Conservation (phyloP, 2,329 filamentous ascomycete species). For the Monosporascus sp. region DNA sequence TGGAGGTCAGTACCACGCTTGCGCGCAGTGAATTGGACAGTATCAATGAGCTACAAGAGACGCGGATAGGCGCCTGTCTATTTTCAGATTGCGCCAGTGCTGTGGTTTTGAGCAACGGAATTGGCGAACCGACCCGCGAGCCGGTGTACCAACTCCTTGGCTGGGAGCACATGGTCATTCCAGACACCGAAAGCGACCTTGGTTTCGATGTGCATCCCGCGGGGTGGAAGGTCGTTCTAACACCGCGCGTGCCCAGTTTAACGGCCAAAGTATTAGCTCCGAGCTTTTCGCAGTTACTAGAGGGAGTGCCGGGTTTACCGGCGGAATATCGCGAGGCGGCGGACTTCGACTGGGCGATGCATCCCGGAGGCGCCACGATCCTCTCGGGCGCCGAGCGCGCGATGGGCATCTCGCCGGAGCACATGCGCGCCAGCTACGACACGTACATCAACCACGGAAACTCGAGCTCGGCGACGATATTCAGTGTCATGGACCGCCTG, state of each 20-base stretch:
- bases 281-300: slow-evolving; percentile 50
- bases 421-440: slow-evolving; percentile 65
- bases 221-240: slow-evolving; percentile 64
- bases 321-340: slow-evolving; percentile 37
- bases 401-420: slow-evolving; percentile 54
- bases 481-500: slow-evolving; percentile 60
- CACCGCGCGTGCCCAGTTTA: slow-evolving; percentile 55
- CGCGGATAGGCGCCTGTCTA: slow-evolving; percentile 59
- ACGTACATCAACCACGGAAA: slow-evolving; percentile 66
- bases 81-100: slow-evolving; percentile 70
- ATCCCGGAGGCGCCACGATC: slow-evolving; percentile 64
- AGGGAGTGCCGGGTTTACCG: slow-evolving; percentile 41
- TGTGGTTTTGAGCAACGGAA: slow-evolving; percentile 57
- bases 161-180: slow-evolving; percentile 60
- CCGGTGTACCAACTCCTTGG: slow-evolving; percentile 57
- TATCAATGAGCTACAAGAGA: slow-evolving; percentile 52
- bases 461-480: slow-evolving; percentile 63
- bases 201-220: slow-evolving; percentile 60
- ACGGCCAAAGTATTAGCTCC: slow-evolving; percentile 46
- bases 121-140: slow-evolving; percentile 40
- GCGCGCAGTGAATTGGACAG: slow-evolving; percentile 62
- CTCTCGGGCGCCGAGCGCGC: slow-evolving; percentile 56
- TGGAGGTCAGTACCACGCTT: slow-evolving; percentile 57
- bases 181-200: slow-evolving; percentile 56
- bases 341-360: slow-evolving; percentile 70